phyloP scores from a whole-genome alignment of 768 basidiomycete species.

The Serendipita sp. region DNA sequence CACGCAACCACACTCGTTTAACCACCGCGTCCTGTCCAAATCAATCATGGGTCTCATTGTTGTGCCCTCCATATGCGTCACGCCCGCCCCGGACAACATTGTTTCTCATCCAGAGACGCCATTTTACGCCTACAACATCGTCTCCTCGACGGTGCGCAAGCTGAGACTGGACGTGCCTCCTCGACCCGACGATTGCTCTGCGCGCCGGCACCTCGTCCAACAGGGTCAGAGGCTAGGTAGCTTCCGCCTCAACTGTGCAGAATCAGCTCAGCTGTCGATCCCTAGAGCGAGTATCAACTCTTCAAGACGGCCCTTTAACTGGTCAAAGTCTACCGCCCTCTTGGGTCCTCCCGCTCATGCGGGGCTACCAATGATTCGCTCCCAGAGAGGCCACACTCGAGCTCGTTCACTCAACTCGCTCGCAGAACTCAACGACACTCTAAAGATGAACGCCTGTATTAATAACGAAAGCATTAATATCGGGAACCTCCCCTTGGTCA shows the following conservation, averaged over 20 bases:
- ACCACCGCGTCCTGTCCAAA: not conserved
- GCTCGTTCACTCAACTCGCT: constrained; percentile 1
- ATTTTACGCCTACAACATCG: not conserved
- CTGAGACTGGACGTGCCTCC: not conserved
- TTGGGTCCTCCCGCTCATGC: not conserved
- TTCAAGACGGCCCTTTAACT: not conserved
- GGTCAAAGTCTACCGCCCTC: not conserved
- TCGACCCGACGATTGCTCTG: not conserved
- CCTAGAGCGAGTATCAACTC: not conserved
- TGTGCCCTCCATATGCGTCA: not conserved
- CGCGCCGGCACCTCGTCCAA: not conserved
- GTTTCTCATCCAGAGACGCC: not conserved
- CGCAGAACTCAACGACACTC: constrained; percentile 1
- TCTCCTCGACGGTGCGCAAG: not conserved
- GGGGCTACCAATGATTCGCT: not conserved
- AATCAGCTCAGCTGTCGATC: not conserved
- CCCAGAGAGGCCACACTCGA: not conserved
- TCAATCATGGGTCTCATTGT: not conserved
- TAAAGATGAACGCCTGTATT: not conserved
- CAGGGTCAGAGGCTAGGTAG: not conserved
- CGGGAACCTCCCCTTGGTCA: not conserved
- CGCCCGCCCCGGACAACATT: not conserved
- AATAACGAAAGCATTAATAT: too few relatives aligned
- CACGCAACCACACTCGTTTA: not conserved
- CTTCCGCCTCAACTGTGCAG: not conserved